Evolutionary conservation across 257 asterid species (phyloP).

Genomic region (Ligustrum vulgare): DNA sequence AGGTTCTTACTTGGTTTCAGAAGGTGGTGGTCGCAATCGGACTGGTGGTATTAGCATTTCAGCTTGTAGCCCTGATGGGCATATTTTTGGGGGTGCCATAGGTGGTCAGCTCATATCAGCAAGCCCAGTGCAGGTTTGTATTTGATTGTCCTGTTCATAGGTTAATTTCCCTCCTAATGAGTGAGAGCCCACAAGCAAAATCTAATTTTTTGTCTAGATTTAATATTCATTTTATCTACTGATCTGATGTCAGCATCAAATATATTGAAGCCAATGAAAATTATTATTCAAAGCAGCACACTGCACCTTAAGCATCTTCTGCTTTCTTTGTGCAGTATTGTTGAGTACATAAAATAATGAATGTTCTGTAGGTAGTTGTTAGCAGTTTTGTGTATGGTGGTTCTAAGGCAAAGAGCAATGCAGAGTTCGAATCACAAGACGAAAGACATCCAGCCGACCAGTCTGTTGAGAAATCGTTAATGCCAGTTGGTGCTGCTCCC

Average conservation of each 20-base stretch:
- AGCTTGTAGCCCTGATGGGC: constrained; percentile 70
- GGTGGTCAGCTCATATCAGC: constrained; percentile 65
- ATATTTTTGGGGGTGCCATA: constrained; percentile 64
- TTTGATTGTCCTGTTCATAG: neutral
- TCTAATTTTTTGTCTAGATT: neutral
- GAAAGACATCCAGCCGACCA: constrained; percentile 24
- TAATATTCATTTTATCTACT: neutral
- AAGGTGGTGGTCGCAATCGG: constrained; percentile 55
- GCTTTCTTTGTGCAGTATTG: neutral
- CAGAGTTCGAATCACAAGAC: constrained; percentile 40
- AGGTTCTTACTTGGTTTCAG: constrained; percentile 65
- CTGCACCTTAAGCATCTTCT: neutral
- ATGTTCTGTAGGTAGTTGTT: constrained; percentile 57
- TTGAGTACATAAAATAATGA: neutral
- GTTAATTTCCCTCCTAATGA: neutral
- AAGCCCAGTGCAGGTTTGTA: constrained; percentile 51
- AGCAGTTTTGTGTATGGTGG: constrained; percentile 81
- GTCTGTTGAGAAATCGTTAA: constrained; percentile 45
- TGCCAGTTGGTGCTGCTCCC: constrained; percentile 35
- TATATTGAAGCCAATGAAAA: neutral
- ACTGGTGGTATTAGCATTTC: constrained; percentile 70
- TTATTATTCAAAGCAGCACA: neutral
- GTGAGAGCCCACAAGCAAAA: neutral
- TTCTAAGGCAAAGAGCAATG: constrained; percentile 53
- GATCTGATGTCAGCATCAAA: neutral